These are phyloP conservation scores for Neurospora intermedia DNA, from an alignment of 495 filamentous ascomycete genomes.

Conservation along the genomic window DNA sequence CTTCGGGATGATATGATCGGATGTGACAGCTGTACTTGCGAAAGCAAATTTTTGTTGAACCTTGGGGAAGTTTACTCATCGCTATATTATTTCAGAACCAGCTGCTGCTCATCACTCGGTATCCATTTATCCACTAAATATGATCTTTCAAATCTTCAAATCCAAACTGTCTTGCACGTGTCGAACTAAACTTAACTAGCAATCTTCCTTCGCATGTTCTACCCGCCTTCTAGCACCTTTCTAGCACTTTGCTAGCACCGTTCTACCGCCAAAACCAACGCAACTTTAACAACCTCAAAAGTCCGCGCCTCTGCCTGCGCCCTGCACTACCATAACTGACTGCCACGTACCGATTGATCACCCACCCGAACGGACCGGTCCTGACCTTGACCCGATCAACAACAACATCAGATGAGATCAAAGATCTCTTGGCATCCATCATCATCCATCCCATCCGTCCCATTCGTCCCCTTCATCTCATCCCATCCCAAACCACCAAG, in stretches of 20 bases:
- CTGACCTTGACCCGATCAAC: not conserved
- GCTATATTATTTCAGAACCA: no score
- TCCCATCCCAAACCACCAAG: not conserved
- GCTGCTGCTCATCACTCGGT: no score
- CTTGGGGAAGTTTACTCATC: no score
- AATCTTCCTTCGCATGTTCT: not conserved
- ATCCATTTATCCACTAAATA: no score
- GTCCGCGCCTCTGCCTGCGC: not conserved
- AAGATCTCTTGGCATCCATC: not conserved
- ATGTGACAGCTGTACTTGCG: no score
- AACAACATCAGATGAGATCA: not conserved
- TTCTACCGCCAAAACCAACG: not conserved
- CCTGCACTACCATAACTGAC: not conserved
- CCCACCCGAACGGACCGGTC: not conserved
- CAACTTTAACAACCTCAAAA: not conserved
- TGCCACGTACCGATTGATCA: not conserved
- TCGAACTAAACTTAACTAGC: not conserved
- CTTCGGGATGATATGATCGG: no score
- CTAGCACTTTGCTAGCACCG: not conserved
- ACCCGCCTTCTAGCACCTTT: not conserved
- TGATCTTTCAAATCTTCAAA: no score
- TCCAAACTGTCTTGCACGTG: no score
- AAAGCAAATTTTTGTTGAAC: no score
- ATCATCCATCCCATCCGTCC: not conserved
- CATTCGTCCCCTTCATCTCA: not conserved